Conservation (phyloP, 441 rosid genomes). For the Erysimum pusillum region DNA sequence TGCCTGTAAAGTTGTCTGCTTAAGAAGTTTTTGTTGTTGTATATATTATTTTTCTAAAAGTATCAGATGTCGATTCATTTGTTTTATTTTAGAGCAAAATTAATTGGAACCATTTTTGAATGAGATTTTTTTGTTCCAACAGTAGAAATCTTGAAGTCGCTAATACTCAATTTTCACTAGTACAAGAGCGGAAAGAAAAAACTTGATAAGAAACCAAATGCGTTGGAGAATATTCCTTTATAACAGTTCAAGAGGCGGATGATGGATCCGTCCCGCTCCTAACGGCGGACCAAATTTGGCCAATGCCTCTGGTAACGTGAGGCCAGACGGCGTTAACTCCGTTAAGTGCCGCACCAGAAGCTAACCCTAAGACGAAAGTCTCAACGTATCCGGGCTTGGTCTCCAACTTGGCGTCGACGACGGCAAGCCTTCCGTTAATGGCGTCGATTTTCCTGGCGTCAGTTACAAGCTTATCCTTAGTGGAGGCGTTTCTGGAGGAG, state of each 20-base stretch:
- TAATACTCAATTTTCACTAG: not conserved
- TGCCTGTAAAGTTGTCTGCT: constrained; percentile 35
- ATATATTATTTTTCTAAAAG: not conserved
- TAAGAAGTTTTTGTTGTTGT: not conserved
- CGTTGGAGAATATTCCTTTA: not conserved
- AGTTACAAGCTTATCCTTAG: constrained; percentile 56
- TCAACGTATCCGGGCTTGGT: constrained; percentile 78
- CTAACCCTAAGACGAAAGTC: constrained; percentile 73
- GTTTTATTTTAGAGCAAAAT: not conserved
- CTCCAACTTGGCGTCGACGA: constrained; percentile 85
- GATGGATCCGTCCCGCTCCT: constrained; percentile 59
- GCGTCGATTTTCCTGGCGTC: constrained; percentile 75
- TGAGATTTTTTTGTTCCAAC: not conserved
- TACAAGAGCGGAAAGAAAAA: not conserved
- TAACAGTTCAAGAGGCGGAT: constrained; percentile 42
- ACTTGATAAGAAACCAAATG: not conserved
- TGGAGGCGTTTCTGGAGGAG: constrained; percentile 54
- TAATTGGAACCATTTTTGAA: not conserved
- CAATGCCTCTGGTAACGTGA: constrained; percentile 61
- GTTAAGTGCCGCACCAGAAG: constrained; percentile 75
- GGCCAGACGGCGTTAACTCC: constrained; percentile 68
- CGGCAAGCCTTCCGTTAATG: constrained; percentile 61
- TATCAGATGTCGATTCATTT: not conserved
- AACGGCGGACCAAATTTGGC: constrained; percentile 79
- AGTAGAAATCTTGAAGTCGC: not conserved